Base-by-base conservation (phyloP, 257 asterid species). In the Plantago elongata region DNA sequence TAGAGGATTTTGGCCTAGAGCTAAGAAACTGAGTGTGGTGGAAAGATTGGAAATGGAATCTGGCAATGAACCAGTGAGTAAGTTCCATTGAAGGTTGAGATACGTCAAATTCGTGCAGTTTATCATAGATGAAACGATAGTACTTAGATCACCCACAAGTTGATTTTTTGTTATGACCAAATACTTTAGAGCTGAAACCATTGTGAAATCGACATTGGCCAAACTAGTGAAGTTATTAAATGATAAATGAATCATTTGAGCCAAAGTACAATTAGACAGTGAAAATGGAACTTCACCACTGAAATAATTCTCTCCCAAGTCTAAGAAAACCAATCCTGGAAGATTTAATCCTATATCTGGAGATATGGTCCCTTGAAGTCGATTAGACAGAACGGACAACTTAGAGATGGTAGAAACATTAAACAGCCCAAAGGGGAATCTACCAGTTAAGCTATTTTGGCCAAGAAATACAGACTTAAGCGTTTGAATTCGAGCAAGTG, bases 31-130 rank as follows among this genome's bases (percentile, higher is more conserved):
- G 37, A 78, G 62, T 4, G 55, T 18, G 17, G 12, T 29, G 2
- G 81, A 78, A 13, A 78, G 69, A 22, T 78, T 78, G 11, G 65
- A 60, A 45, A 72, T n/a, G 11, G 68, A 62, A 14, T 17, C 47
- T 2, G 78, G 54, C 54, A 48, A 48, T 0, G 17, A 13, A 13
- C 54, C 54, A 13, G 18, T 48, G 8, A 48, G 18, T 4, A n/a
- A 48, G 12, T 48, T 48, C 3, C 54, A 11, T 48, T 9, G 9
- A 17, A 48, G 9, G 22, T 48, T 17, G 17, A 48, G 18, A 13
- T 2, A 3, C 54, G 1, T 48, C 3, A 48, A 9, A 15, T 48
- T 0, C 14, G 54, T 48, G 54, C 54, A 48, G 54, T 48, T 48
- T 48, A 9, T n/a, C 54, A 48, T 13, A 1, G 54, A 48, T 48